Conservation (phyloP, 1,284 basidiomycete genomes). For the Ustilago cynodontis region DNA sequence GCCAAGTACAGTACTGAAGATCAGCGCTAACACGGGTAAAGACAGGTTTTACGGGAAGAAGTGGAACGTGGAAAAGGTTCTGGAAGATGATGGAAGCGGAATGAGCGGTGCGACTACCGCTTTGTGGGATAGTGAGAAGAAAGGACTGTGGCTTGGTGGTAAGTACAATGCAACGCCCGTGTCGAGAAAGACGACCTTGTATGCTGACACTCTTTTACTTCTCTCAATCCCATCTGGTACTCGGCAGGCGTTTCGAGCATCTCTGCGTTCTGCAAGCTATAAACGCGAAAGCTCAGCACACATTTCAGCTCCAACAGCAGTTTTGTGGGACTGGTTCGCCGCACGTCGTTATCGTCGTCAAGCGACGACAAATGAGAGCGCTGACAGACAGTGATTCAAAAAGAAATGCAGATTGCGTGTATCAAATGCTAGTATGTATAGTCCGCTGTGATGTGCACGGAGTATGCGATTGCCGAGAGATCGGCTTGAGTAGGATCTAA, state of each 20-base stretch:
- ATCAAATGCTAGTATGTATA: not conserved
- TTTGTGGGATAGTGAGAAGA: constrained; percentile 32
- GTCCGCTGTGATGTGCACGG: no score
- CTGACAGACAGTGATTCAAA: not conserved
- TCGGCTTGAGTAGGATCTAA: not conserved
- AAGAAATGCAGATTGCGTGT: constrained; percentile 4
- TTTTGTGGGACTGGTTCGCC: not conserved
- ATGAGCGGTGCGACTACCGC: constrained; percentile 44
- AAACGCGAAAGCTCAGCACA: not conserved
- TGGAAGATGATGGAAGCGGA: constrained; percentile 53
- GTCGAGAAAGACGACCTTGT: not conserved
- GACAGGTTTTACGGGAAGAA: constrained; percentile 61
- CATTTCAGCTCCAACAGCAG: no score
- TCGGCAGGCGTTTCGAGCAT: constrained; percentile 25
- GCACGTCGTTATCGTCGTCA: not conserved
- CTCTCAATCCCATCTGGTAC: no score
- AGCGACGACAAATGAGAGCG: not conserved
- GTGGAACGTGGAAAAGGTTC: constrained; percentile 54
- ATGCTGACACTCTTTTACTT: not conserved
- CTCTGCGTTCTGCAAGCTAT: constrained; percentile 30
- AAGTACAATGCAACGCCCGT: constrained; percentile 3
- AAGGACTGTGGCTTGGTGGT: constrained; percentile 35
- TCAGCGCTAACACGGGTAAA: constrained; percentile 50
- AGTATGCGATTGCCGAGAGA: no score
- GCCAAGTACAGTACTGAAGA: constrained; percentile 47